Evolutionary conservation across 139 green algal species (phyloP).

Genomic region (Gonium pectorale): DNA sequence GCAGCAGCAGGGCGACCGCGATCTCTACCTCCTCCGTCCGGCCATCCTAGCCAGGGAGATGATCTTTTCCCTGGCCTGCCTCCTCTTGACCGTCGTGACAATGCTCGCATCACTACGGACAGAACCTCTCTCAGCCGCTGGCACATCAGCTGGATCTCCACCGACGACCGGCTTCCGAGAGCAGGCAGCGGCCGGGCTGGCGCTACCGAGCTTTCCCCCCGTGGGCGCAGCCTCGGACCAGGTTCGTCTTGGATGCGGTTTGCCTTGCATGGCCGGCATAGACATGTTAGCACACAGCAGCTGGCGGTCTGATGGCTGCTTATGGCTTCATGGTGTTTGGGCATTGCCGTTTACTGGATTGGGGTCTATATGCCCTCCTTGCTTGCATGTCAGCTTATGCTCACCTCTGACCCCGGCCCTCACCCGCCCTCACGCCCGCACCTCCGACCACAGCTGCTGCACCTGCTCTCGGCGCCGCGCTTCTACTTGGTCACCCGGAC

Average conservation of each 20-base stretch:
- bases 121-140: not conserved
- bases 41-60: not conserved
- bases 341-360: not conserved
- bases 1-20: too few species aligned
- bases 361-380: not conserved
- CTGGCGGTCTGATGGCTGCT: not conserved
- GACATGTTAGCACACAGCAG: not conserved
- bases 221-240: not conserved
- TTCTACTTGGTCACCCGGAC: slow-evolving; percentile 4
- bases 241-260: not conserved
- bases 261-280: not conserved
- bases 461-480: not conserved
- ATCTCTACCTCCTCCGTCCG: too few species aligned
- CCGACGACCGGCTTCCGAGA: not conserved
- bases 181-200: not conserved
- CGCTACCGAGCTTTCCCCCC: not conserved
- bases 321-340: not conserved
- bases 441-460: not conserved
- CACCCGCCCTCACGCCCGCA: too few species aligned
- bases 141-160: not conserved
- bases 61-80: not conserved
- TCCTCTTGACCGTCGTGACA: not conserved
- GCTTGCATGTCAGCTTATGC: not conserved
- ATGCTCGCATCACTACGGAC: not conserved
- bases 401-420: not conserved